Conservation (phyloP, 2,329 filamentous ascomycete genomes). For the Thielaviopsis musarum region DNA sequence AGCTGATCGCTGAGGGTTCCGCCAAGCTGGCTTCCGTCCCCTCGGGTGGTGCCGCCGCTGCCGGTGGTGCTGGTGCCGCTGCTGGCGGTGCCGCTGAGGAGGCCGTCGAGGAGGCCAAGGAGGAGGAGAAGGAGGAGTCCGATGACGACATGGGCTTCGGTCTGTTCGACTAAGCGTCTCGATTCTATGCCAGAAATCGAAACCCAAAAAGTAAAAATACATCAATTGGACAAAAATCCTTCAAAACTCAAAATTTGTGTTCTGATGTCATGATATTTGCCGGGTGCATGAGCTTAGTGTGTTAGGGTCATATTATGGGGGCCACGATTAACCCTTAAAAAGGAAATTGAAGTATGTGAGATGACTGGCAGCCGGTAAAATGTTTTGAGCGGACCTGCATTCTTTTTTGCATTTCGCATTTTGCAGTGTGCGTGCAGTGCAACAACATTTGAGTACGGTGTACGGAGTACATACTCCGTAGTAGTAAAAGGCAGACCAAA, state of each 20-base stretch:
- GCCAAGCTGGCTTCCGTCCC: constrained; percentile 95
- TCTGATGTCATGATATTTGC: background rate
- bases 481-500: no score
- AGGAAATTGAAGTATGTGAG: background rate
- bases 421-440: background rate
- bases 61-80: constrained; percentile 48
- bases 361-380: background rate
- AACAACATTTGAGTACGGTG: background rate
- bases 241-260: constrained; percentile 8
- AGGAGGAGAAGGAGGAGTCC: constrained; percentile 49
- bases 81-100: constrained; percentile 49
- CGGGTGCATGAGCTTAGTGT: background rate
- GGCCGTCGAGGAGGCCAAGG: constrained; percentile 48
- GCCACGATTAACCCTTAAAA: background rate
- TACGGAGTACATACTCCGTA: no score
- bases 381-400: background rate
- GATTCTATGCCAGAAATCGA: constrained; percentile 12
- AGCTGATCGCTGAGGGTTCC: constrained; percentile 85
- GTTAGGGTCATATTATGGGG: background rate
- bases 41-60: constrained; percentile 67
- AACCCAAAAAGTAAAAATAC: constrained; percentile 12
- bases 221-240: constrained; percentile 8
- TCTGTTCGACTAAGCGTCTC: constrained; percentile 51
- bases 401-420: background rate
- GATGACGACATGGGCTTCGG: constrained; percentile 33